Conservation (phyloP, 2,329 filamentous ascomycete genomes). For the Myriosclerotinia scirpicola region DNA sequence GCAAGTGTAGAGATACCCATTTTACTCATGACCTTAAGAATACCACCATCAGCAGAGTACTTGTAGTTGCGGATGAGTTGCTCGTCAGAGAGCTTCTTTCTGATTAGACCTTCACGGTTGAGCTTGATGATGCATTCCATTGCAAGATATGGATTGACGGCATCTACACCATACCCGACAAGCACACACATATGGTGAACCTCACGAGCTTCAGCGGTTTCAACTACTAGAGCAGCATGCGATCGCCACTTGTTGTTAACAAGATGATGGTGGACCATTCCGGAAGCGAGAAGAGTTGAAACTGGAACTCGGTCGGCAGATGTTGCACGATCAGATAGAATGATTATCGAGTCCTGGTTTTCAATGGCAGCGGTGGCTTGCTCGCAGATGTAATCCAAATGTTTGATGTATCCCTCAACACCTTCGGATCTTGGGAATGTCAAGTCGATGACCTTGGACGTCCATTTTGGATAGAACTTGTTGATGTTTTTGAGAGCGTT, state of each 20-base stretch:
- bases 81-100: slow-evolving; percentile 81
- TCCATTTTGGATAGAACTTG: slow-evolving; percentile 74
- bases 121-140: slow-evolving; percentile 98
- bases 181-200: slow-evolving; percentile 99
- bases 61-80: slow-evolving; percentile 93
- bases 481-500: slow-evolving; percentile 80
- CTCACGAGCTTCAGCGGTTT: slow-evolving; percentile 93
- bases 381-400: slow-evolving; percentile 85
- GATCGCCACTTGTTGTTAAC: slow-evolving; percentile 96
- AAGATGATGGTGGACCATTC: slow-evolving; percentile 92
- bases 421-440: slow-evolving; percentile 89
- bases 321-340: slow-evolving; percentile 86
- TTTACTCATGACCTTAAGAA: slow-evolving; percentile 98
- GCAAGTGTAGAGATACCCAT: slow-evolving; percentile 98
- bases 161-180: slow-evolving; percentile 91
- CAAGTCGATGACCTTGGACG: slow-evolving; percentile 85
- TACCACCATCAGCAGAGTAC: slow-evolving; percentile 92
- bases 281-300: slow-evolving; percentile 82
- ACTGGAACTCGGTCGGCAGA: slow-evolving; percentile 80
- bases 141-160: slow-evolving; percentile 89
- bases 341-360: slow-evolving; percentile 78
- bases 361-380: slow-evolving; percentile 82
- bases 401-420: slow-evolving; percentile 78
- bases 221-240: slow-evolving; percentile 79
- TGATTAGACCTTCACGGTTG: slow-evolving; percentile 87